Base-by-base conservation (phyloP, 768 basidiomycete genomes). In the Hygrophorus russula region DNA sequence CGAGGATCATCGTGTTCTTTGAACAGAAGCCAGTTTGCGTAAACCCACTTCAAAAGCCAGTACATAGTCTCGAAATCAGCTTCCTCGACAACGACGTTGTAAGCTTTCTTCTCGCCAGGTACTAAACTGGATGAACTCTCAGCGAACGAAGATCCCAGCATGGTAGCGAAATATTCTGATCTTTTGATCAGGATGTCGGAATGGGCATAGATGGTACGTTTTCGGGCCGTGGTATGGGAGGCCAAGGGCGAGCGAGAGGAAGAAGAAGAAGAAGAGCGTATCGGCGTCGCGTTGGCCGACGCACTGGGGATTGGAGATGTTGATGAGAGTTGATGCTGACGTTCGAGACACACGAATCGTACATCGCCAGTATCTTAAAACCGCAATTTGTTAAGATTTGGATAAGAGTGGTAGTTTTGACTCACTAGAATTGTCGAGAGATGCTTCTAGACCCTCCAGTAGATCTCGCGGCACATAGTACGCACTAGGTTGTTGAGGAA, bases 111-210 rank as follows among this genome's bases (percentile, higher is more conserved):
- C 51, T 77, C 74, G 17, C 69, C 73, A 2, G 62, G 59, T 7
- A 57, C 27, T 27, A 60, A 36, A 18, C 62, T 51, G 13, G 61
- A 40, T 1, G 59, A 38, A 40, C 62, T 78, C 59, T 86, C 84
- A n/a, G 74, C 58, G 53, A 87, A 89, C 0, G 78, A 68, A 0
- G 82, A 83, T 15, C 71, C 62, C 9, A 88, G 68, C 74, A 87
- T 81, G 0, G 80, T 82, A 4, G 76, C 69, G 51, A 87, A 86
- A 53, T 87, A 88, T 48, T 86, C 84, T 11, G 82, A 82, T n/a
- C 84, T 67, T 9, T 73, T 69, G 38, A 63, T 76, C 15, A 88
- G 69, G 41, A 89, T 82, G 51, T 85, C 82, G 5, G 80, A 80
- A 55, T 88, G 85, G 1, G 83, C 84, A 54, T 83, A 88, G 31